Percentiles rank a stretch among this genome's conserved stretches.
Conservation (phyloP, 2,329 filamentous ascomycete genomes). For the Helotiales sp. region DNA sequence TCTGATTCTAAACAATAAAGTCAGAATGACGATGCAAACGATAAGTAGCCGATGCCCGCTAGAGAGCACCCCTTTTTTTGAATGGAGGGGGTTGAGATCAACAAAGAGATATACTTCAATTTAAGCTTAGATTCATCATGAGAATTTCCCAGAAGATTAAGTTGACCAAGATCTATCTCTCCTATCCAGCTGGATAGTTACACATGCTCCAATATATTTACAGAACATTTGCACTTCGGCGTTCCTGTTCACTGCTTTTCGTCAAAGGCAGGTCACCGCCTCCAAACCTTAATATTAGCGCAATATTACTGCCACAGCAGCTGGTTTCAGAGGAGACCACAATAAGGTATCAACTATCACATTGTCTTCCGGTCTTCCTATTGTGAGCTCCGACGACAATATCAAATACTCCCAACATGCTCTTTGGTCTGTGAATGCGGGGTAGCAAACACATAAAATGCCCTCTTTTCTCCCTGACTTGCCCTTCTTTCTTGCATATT, state of each 20-base stretch:
- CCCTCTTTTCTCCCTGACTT: slow-evolving; percentile 25
- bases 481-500: slow-evolving; percentile 27
- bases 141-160: background rate
- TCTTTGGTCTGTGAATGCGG: slow-evolving; percentile 12
- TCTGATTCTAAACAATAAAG: slow-evolving; percentile 6
- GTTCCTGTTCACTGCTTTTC: background rate
- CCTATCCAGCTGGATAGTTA: background rate
- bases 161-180: background rate
- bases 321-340: slow-evolving; percentile 36
- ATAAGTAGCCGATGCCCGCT: slow-evolving; percentile 1
- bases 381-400: slow-evolving; percentile 15
- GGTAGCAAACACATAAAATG: slow-evolving; percentile 27
- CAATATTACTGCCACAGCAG: slow-evolving; percentile 9
- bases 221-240: background rate
- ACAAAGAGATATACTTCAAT: background rate
- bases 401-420: slow-evolving; percentile 26
- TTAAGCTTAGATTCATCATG: background rate
- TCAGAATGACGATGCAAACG: slow-evolving; percentile 10
- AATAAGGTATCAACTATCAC: slow-evolving; percentile 18
- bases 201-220: no score
- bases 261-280: slow-evolving; percentile 12
- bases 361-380: slow-evolving; percentile 12
- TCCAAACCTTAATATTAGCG: slow-evolving; percentile 27
- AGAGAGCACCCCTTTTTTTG: slow-evolving; percentile 13
- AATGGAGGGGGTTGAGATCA: background rate